phyloP scores from a whole-genome alignment of 2,329 filamentous ascomycete species.

The Pezicula rhizophila region DNA sequence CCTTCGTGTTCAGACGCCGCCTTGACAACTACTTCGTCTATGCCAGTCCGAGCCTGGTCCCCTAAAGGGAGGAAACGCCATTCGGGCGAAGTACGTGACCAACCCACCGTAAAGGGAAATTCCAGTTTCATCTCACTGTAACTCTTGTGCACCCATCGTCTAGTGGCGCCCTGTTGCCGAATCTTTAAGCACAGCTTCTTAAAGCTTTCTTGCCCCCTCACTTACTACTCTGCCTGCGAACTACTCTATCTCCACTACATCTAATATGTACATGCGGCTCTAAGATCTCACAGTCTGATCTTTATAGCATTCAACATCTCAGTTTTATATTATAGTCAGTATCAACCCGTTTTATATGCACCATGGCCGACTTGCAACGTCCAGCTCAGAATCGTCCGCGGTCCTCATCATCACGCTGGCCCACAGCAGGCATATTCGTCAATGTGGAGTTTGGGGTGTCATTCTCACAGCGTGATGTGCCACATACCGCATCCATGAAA shows the following conservation, averaged over 20 bases:
- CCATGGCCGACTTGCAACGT: conserved; percentile 6
- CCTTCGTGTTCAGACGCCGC: neutral
- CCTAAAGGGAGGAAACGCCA: too few species aligned
- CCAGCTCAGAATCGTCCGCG: conserved; percentile 7
- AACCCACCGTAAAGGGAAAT: neutral
- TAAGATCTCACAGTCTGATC: too few species aligned
- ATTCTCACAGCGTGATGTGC: conserved; percentile 14
- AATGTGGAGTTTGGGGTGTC: conserved; percentile 25
- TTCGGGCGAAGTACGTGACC: too few species aligned
- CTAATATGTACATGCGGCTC: too few species aligned
- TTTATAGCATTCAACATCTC: neutral
- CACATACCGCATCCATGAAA: conserved; percentile 18
- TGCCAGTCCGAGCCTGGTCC: too few species aligned
- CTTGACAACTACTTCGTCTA: too few species aligned
- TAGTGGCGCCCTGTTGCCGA: too few species aligned
- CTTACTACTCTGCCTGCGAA: too few species aligned
- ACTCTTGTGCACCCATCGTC: too few species aligned
- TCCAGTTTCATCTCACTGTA: neutral
- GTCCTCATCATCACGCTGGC: conserved; percentile 13
- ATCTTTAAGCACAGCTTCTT: too few species aligned
- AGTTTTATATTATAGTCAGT: neutral
- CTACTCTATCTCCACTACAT: too few species aligned
- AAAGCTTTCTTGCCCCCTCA: too few species aligned
- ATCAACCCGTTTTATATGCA: neutral
- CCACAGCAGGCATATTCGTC: conserved; percentile 20